Conservation (phyloP, 2,329 filamentous ascomycete species). For the Cercospora canescens region DNA sequence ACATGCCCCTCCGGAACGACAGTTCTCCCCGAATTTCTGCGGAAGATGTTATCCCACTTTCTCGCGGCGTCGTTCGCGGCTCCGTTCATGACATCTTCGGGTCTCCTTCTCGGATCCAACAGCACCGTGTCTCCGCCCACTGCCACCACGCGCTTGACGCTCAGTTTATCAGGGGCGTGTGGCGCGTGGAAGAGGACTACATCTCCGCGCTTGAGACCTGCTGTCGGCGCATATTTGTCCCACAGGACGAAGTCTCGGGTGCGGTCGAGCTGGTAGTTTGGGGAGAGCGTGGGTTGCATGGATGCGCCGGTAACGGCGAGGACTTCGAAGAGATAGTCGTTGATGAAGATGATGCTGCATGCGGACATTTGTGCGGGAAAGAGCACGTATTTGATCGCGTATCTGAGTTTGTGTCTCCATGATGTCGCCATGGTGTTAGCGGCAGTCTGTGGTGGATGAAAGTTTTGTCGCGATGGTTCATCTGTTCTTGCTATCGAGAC, state of each 20-base stretch:
- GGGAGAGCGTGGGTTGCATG: slow-evolving; percentile 50
- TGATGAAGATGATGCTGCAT: slow-evolving; percentile 33
- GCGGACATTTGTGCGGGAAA: slow-evolving; percentile 12
- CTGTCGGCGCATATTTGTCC: slow-evolving; percentile 30
- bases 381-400: slow-evolving; percentile 9
- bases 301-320: slow-evolving; percentile 42
- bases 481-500: neutral
- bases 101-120: slow-evolving; percentile 50
- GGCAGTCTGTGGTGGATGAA: neutral
- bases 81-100: slow-evolving; percentile 39
- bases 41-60: slow-evolving; percentile 30
- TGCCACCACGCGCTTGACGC: slow-evolving; percentile 81
- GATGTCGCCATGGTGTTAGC: neutral
- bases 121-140: slow-evolving; percentile 76
- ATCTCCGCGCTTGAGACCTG: slow-evolving; percentile 43
- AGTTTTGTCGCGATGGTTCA: neutral
- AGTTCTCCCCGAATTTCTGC: slow-evolving; percentile 39
- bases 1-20: slow-evolving; percentile 80
- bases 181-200: slow-evolving; percentile 55
- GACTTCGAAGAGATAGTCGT: slow-evolving; percentile 43
- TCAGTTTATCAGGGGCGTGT: slow-evolving; percentile 64
- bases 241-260: slow-evolving; percentile 42
- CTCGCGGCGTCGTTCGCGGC: slow-evolving; percentile 28
- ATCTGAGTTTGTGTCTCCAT: slow-evolving; percentile 3
- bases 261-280: slow-evolving; percentile 42